phyloP scores from a whole-genome alignment of 2,329 filamentous ascomycete species.

The Ophiostoma piceae region DNA sequence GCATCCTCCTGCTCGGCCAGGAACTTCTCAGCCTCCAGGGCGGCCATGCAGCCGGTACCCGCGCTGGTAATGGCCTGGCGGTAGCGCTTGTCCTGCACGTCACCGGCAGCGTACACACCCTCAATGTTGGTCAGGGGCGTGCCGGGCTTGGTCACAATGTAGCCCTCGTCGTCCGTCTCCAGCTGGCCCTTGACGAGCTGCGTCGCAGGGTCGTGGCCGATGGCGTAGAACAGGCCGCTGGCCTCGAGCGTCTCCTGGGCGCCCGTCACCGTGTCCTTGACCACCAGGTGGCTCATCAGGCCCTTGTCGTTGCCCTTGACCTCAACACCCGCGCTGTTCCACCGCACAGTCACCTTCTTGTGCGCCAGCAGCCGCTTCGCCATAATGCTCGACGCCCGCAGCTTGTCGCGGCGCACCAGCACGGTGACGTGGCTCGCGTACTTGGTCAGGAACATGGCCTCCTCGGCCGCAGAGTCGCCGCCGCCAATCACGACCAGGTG shows the following conservation, averaged over 20 bases:
- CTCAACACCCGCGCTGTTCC: slow-evolving; percentile 75
- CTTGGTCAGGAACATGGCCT: slow-evolving; percentile 95
- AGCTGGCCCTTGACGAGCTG: slow-evolving; percentile 81
- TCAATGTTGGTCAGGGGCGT: slow-evolving; percentile 81
- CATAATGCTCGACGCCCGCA: slow-evolving; percentile 89
- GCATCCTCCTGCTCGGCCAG: slow-evolving; percentile 67
- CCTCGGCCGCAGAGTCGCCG: slow-evolving; percentile 93
- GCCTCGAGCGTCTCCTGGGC: slow-evolving; percentile 78
- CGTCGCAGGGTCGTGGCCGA: slow-evolving; percentile 93
- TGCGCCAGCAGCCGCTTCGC: slow-evolving; percentile 74
- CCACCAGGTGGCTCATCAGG: slow-evolving; percentile 79
- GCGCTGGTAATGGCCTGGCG: slow-evolving; percentile 97
- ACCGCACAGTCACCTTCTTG: slow-evolving; percentile 86
- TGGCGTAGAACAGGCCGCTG: slow-evolving; percentile 93
- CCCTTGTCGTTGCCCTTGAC: slow-evolving; percentile 79
- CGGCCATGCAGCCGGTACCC: slow-evolving; percentile 90
- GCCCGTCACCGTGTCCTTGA: slow-evolving; percentile 74
- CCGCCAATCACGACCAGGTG: slow-evolving; percentile 93
- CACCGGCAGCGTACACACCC: slow-evolving; percentile 92
- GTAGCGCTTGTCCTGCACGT: slow-evolving; percentile 98
- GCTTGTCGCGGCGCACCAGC: slow-evolving; percentile 77
- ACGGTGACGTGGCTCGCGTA: slow-evolving; percentile 95
- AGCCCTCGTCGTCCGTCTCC: slow-evolving; percentile 82
- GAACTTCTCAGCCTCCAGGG: slow-evolving; percentile 92
- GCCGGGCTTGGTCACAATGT: slow-evolving; percentile 83